These are phyloP conservation scores for Pestalotiopsis sp. DNA, from an alignment of 2,329 filamentous ascomycete species.

Conservation along the genomic window DNA sequence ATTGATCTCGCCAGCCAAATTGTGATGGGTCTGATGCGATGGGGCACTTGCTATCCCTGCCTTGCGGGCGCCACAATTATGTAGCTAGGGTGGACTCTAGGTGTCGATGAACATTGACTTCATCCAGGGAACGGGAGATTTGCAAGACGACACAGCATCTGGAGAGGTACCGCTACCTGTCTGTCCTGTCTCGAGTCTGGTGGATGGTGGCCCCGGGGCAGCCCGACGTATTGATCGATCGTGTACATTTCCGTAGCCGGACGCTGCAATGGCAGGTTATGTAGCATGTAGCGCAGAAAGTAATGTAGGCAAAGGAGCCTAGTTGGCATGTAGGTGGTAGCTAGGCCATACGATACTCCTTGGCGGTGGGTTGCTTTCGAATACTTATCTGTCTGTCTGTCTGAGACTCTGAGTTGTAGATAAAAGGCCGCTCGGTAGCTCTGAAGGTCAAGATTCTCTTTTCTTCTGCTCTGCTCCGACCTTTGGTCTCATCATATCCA, in stretches of 20 bases:
- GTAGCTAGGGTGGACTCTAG: slow-evolving; percentile 8
- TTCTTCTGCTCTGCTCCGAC: slow-evolving; percentile 9
- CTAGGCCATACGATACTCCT: background rate
- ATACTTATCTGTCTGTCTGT: background rate
- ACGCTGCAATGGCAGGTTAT: background rate
- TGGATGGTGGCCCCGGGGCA: slow-evolving; percentile 3
- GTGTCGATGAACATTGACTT: slow-evolving; percentile 6
- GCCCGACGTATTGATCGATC: background rate
- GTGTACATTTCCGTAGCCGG: background rate
- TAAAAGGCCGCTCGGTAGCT: slow-evolving; percentile 7
- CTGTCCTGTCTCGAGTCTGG: background rate
- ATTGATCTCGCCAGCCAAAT: slow-evolving; percentile 12
- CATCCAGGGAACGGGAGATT: slow-evolving; percentile 12
- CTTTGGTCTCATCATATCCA: background rate
- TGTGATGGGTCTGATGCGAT: slow-evolving; percentile 12
- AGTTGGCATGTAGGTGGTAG: background rate
- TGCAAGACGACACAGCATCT: background rate
- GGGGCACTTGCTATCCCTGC: slow-evolving; percentile 9
- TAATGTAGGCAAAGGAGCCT: background rate
- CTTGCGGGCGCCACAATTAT: slow-evolving; percentile 5
- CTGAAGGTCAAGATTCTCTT: background rate
- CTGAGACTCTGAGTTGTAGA: background rate
- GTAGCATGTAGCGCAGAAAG: background rate
- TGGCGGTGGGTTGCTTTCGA: background rate
- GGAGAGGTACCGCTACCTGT: background rate